These are phyloP conservation scores for Gaeumannomyces tritici DNA, from an alignment of 2,329 filamentous ascomycete genomes.

Conservation along the genomic window DNA sequence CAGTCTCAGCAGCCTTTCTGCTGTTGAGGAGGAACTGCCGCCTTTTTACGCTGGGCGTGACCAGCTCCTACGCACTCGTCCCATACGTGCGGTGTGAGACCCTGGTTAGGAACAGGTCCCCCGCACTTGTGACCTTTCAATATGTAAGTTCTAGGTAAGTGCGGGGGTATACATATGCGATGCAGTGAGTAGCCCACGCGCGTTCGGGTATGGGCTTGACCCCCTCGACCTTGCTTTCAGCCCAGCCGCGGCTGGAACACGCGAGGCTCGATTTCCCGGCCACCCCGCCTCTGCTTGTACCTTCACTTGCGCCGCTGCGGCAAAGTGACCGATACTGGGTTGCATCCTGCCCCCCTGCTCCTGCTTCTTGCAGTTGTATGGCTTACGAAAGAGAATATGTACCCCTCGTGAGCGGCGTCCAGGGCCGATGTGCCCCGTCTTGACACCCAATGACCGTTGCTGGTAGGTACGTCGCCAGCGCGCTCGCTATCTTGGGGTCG, in stretches of 20 bases:
- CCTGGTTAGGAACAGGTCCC: not conserved
- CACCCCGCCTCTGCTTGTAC: not conserved
- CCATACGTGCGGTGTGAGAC: not conserved
- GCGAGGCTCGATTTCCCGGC: not conserved
- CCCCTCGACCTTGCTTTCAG: not conserved
- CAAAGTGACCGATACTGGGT: not conserved
- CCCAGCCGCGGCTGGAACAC: not conserved
- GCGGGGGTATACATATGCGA: not conserved
- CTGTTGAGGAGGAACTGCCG: too few relatives aligned
- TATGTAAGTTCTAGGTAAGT: too few relatives aligned
- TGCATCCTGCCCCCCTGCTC: too few relatives aligned
- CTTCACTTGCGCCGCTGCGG: too few relatives aligned
- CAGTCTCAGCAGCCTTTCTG: too few relatives aligned
- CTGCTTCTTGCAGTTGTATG: not conserved
- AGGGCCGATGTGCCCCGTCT: too few relatives aligned
- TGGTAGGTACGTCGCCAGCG: conserved; percentile 66
- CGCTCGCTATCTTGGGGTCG: conserved; percentile 52
- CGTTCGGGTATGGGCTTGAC: not conserved
- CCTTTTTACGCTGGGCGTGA: too few relatives aligned
- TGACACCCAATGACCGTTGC: conserved; percentile 59
- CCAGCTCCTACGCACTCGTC: too few relatives aligned
- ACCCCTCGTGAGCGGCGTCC: too few relatives aligned
- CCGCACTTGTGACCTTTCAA: not conserved
- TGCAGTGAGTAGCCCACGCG: too few relatives aligned
- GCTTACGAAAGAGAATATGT: not conserved